A percentile compares a stretch with the other conserved stretches of the same genome.
phyloP scores from a whole-genome alignment of 768 basidiomycete genomes.

The Pulveroboletus sp. region DNA sequence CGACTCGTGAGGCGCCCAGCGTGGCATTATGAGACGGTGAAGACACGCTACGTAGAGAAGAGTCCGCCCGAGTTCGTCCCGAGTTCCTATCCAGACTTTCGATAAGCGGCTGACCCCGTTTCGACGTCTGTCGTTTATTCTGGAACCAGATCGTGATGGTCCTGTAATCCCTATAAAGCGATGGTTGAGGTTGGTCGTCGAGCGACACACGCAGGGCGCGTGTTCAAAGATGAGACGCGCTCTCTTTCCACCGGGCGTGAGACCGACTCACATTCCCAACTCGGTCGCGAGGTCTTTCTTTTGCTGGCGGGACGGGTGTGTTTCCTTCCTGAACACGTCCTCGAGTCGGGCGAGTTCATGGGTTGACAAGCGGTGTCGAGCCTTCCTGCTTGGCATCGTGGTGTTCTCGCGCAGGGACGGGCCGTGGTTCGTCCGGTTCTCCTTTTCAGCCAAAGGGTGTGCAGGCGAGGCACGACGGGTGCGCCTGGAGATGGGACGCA shows the following conservation, averaged over 20 bases:
- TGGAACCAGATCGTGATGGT: constrained; percentile 75
- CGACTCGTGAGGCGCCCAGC: constrained; percentile 7
- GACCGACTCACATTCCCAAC: constrained; percentile 23
- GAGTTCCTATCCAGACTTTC: neutral
- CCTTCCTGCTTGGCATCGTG: constrained; percentile 18
- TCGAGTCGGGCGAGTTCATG: constrained; percentile 27
- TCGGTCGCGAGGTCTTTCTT: constrained; percentile 28
- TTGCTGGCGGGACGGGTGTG: constrained; percentile 28
- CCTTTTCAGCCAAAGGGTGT: constrained; percentile 13
- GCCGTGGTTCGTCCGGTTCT: constrained; percentile 7
- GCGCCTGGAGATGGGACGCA: constrained; percentile 23
- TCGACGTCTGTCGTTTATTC: constrained; percentile 64
- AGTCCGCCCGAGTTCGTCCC: constrained; percentile 12
- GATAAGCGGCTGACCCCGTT: constrained; percentile 19
- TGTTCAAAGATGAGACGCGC: neutral
- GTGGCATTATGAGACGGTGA: constrained; percentile 29
- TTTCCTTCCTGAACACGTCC: constrained; percentile 22
- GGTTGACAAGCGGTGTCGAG: constrained; percentile 36
- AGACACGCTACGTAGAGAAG: constrained; percentile 26
- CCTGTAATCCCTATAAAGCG: constrained; percentile 37
- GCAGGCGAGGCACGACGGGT: constrained; percentile 22
- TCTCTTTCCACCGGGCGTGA: neutral
- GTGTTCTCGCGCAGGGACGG: neutral
- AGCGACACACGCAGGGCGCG: neutral
- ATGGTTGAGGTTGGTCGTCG: neutral